phyloP scores from a whole-genome alignment of 2,329 filamentous ascomycete genomes.

The Herpotrichia juniperi region DNA sequence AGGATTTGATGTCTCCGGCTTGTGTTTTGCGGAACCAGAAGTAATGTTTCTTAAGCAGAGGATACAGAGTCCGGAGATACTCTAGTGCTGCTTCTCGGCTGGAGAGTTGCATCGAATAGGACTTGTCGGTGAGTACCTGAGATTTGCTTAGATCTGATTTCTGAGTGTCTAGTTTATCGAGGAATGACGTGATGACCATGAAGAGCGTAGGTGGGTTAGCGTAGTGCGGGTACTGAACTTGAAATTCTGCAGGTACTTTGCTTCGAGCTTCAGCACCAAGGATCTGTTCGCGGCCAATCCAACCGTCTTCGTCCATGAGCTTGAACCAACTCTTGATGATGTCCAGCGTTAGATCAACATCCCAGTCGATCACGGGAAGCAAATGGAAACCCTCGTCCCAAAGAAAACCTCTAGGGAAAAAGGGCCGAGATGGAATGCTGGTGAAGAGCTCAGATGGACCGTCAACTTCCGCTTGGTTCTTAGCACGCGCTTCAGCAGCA shows the following conservation, averaged over 20 bases:
- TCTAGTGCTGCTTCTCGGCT: constrained; percentile 70
- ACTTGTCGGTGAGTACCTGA: constrained; percentile 44
- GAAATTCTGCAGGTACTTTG: constrained; percentile 93
- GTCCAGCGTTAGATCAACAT: constrained; percentile 80
- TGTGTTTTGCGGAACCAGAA: constrained; percentile 96
- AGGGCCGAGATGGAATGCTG: constrained; percentile 87
- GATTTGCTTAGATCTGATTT: constrained; percentile 39
- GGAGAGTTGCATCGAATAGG: constrained; percentile 69
- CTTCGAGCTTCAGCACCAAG: constrained; percentile 88
- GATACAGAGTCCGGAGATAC: constrained; percentile 80
- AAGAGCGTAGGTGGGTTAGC: constrained; percentile 96
- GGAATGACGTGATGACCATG: constrained; percentile 82
- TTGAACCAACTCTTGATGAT: constrained; percentile 96
- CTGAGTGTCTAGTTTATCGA: constrained; percentile 72
- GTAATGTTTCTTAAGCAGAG: constrained; percentile 85
- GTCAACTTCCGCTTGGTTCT: constrained; percentile 72
- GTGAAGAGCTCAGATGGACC: constrained; percentile 90
- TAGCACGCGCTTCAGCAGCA: constrained; percentile 76
- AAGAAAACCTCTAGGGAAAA: constrained; percentile 94
- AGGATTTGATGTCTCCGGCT: constrained; percentile 84
- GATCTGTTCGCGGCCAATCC: constrained; percentile 97
- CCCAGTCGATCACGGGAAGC: constrained; percentile 90
- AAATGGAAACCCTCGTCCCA: constrained; percentile 99
- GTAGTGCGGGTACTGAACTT: constrained; percentile 94
- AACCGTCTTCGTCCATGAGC: constrained; percentile 94